These are phyloP conservation scores for Botrytis sinoallii DNA, from an alignment of 2,329 filamentous ascomycete genomes.

Conservation along the genomic window DNA sequence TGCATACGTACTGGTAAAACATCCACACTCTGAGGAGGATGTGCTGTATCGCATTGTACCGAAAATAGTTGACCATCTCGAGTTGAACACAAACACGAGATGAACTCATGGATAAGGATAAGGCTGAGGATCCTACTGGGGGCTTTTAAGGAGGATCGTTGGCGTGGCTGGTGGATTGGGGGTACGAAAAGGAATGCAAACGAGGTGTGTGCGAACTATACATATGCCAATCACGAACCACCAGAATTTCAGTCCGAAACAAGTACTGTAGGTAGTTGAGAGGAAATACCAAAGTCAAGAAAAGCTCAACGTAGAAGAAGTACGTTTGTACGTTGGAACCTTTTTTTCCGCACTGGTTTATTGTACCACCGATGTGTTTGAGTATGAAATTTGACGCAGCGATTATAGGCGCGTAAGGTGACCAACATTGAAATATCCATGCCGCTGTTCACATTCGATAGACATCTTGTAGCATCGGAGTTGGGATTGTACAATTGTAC, in stretches of 20 bases:
- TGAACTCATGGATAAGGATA: slow-evolving; percentile 11
- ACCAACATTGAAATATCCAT: neutral
- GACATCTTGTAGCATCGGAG: neutral
- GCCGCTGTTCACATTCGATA: neutral
- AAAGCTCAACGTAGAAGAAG: neutral
- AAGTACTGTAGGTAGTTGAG: neutral
- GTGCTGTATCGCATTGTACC: neutral
- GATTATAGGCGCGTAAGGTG: neutral
- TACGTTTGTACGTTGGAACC: neutral
- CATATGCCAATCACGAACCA: neutral
- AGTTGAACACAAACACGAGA: slow-evolving; percentile 10
- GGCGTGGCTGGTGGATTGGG: neutral
- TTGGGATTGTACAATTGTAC: neutral
- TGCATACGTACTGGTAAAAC: slow-evolving; percentile 1
- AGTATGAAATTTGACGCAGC: neutral
- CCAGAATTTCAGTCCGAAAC: neutral
- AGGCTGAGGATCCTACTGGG: slow-evolving; percentile 8
- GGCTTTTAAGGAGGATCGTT: neutral
- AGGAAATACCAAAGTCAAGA: neutral
- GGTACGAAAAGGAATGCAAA: slow-evolving; percentile 5
- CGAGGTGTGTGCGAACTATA: neutral
- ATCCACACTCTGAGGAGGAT: neutral
- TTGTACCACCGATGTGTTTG: neutral
- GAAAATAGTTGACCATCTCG: neutral
- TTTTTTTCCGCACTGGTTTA: neutral